These are phyloP conservation scores for Penicillium sp. DNA, from an alignment of 2,329 filamentous ascomycete genomes.

Conservation along the genomic window DNA sequence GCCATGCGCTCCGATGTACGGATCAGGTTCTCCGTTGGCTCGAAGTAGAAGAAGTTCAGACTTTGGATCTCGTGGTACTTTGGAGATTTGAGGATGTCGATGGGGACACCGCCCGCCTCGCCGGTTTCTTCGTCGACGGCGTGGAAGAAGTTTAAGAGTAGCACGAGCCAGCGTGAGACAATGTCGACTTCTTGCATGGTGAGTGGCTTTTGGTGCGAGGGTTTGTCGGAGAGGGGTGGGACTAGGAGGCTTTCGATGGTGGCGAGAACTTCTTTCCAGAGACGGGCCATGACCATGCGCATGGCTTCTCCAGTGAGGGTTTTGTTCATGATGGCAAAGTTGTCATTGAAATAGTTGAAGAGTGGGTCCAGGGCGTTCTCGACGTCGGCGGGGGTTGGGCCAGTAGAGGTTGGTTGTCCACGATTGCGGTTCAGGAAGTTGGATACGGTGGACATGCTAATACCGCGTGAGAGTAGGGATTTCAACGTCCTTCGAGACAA, in stretches of 20 bases:
- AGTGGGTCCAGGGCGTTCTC: slow-evolving; percentile 82
- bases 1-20: slow-evolving; percentile 97
- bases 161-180: slow-evolving; percentile 90
- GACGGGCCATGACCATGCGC: slow-evolving; percentile 95
- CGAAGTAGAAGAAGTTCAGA: slow-evolving; percentile 98
- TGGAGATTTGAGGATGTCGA: slow-evolving; percentile 90
- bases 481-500: slow-evolving; percentile 82
- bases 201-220: slow-evolving; percentile 81
- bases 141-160: slow-evolving; percentile 94
- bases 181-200: slow-evolving; percentile 89
- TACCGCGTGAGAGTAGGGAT: slow-evolving; percentile 73
- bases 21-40: slow-evolving; percentile 86
- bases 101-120: slow-evolving; percentile 84
- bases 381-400: slow-evolving; percentile 73
- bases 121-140: slow-evolving; percentile 83
- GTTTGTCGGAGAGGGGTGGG: slow-evolving; percentile 93
- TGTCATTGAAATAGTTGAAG: slow-evolving; percentile 95
- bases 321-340: slow-evolving; percentile 98
- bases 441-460: slow-evolving; percentile 74
- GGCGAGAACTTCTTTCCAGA: slow-evolving; percentile 97
- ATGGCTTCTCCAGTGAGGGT: slow-evolving; percentile 95
- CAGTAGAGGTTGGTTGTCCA: slow-evolving; percentile 56
- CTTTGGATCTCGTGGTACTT: slow-evolving; percentile 98
- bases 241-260: slow-evolving; percentile 90
- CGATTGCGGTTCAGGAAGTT: slow-evolving; percentile 66